Base-by-base conservation (phyloP, 2,329 filamentous ascomycete genomes). In the Penicillium rolfsii region DNA sequence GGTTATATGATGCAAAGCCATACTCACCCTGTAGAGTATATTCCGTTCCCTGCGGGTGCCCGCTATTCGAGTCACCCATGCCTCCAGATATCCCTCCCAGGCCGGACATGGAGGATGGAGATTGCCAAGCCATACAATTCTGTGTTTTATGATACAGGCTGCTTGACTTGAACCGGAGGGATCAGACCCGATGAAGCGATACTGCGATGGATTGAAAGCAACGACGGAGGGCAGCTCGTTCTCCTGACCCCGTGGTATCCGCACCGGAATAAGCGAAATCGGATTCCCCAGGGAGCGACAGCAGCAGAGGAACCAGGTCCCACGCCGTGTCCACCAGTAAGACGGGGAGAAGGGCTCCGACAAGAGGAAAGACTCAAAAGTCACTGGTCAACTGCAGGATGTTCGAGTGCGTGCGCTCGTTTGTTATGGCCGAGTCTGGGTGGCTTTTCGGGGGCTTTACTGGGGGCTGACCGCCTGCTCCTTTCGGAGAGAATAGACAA, bases 11-110 rank as follows among this genome's bases (percentile, higher is more conserved):
- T 24, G 14, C 22, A 1, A 46, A 58, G 6, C 19, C 54, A 50
- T 59, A 64, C 82, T 71, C 74, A 90, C 88, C 88, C 81, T 90
- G 88, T 66, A 91, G 75, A 59, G 88, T 90, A 74, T 91, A 91
- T 73, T 90, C 88, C 3, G 88, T 90, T 62, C 87, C 88, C 70
- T 84, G 80, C 30, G 81, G 84, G 75, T 78, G 86, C 76, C 76
- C 76, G 55, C 77, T 77, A 70, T 78, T 80, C 35, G 73, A 71
- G 52, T 80, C 78, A 59, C 75, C 76, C 64, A 75, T 75, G 57
- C 78, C 80, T 56, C 80, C 81, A 55, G 79, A 77, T 66, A 80
- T 81, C 64, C 81, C 83, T 76, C 83, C 84, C 73, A 81, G 82
- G 67, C 83, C 79, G 72, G 76, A 82, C 80, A 36, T 52, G 8